phyloP scores from a whole-genome alignment of 192 early-diverging fungal genomes.

The Phycomyces blakesleeanus region DNA sequence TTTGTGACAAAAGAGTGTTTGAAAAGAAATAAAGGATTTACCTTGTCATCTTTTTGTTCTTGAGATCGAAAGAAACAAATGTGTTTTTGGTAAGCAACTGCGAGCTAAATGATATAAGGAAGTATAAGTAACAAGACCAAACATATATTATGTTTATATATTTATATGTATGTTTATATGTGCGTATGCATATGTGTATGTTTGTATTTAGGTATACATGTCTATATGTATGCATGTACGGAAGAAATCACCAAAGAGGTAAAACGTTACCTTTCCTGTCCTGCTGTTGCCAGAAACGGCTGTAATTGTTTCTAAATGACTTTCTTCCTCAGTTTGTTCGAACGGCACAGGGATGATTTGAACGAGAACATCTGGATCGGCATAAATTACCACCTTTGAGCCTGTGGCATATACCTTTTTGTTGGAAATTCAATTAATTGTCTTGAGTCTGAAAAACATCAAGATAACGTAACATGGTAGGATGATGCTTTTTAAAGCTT shows the following conservation, averaged over 20 bases:
- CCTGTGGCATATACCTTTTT: slow-evolving; percentile 49
- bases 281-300: slow-evolving; percentile 26
- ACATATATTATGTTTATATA: no score
- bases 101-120: not conserved
- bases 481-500: no score
- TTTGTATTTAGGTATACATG: no score
- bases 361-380: slow-evolving; percentile 25
- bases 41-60: slow-evolving; percentile 6
- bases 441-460: no score
- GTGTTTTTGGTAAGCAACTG: slow-evolving; percentile 12
- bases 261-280: slow-evolving; percentile 21
- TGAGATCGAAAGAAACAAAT: slow-evolving; percentile 4
- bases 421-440: not conserved
- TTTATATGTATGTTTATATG: no score
- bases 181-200: not conserved
- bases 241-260: not conserved
- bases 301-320: slow-evolving; percentile 22
- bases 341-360: slow-evolving; percentile 7
- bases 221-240: no score
- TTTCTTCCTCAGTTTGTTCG: not conserved
- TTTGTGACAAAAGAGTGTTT: not conserved
- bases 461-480: no score
- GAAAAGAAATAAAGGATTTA: not conserved
- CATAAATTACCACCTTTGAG: slow-evolving; percentile 47
- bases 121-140: no score